Conservation (phyloP, 306 rosid species). For the Glycine latifolia region DNA sequence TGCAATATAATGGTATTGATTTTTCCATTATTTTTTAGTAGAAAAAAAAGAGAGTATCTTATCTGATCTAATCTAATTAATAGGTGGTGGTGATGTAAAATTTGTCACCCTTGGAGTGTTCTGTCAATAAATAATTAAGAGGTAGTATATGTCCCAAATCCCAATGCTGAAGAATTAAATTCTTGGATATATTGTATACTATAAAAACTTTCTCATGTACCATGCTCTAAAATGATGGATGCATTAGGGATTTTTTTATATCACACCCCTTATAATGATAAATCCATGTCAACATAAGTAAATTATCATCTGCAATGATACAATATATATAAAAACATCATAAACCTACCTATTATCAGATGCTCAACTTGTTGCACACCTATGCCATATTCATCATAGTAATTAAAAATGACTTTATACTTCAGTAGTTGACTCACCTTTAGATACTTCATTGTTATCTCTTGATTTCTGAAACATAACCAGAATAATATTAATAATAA, state of each 20-base stretch:
- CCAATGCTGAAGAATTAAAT: neutral
- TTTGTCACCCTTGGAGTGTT: conserved; percentile 43
- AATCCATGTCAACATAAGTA: too few relatives aligned
- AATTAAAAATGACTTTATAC: too few relatives aligned
- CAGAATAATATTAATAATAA: too few relatives aligned
- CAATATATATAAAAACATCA: too few relatives aligned
- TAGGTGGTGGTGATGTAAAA: conserved; percentile 7
- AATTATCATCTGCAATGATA: too few relatives aligned
- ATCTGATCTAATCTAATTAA: conserved; percentile 12
- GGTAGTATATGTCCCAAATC: conserved; percentile 23
- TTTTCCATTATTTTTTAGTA: conserved; percentile 1
- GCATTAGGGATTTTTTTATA: neutral
- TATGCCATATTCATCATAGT: too few relatives aligned
- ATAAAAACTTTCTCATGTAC: neutral
- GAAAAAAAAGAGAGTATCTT: neutral
- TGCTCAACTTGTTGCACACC: too few relatives aligned
- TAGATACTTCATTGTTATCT: too few relatives aligned
- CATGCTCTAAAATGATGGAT: conserved; percentile 15
- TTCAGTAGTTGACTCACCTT: too few relatives aligned
- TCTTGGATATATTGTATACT: neutral
- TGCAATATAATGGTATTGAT: conserved; percentile 39
- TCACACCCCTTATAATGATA: too few relatives aligned
- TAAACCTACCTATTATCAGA: too few relatives aligned
- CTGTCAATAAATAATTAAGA: conserved; percentile 37
- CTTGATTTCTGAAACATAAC: too few relatives aligned